A percentile compares a stretch with the other conserved stretches of the same genome.
Conservation (phyloP, 345 rosid genomes). For the Pistacia atlantica region DNA sequence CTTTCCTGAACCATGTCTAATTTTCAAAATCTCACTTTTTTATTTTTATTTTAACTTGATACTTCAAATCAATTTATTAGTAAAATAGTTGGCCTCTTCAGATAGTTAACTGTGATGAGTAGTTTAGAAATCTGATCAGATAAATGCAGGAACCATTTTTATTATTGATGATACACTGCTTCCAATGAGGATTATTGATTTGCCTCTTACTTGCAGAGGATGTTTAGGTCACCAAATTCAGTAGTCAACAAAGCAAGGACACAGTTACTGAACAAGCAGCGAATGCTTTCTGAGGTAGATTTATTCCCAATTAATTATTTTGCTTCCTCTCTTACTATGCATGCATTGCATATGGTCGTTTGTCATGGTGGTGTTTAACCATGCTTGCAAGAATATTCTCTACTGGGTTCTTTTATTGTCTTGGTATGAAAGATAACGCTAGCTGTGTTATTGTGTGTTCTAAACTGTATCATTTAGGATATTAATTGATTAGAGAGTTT, state of each 20-base stretch:
- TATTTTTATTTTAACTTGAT: background rate
- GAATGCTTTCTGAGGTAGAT: slow-evolving; percentile 71
- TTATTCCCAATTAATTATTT: background rate
- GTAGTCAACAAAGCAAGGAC: slow-evolving; percentile 81
- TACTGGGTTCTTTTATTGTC: background rate
- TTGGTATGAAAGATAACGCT: background rate
- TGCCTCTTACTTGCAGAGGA: slow-evolving; percentile 40
- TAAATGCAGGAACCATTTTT: no score
- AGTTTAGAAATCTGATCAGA: background rate
- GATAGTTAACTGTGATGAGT: background rate
- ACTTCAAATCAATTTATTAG: background rate
- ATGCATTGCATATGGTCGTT: background rate
- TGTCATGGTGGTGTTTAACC: background rate
- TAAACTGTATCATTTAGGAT: background rate
- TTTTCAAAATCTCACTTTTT: background rate
- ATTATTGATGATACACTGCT: no score
- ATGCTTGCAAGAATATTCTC: background rate
- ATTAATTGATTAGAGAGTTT: background rate
- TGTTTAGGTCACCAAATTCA: slow-evolving; percentile 82
- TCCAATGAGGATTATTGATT: no score
- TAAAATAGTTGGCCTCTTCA: background rate
- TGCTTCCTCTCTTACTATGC: background rate
- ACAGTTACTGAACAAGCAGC: slow-evolving; percentile 76
- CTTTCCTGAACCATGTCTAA: background rate
- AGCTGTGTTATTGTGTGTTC: background rate